A percentile compares a stretch with the other conserved stretches of the same genome.
Evolutionary conservation across 2,329 filamentous ascomycete species (phyloP).

Genomic region (Colletotrichum sp.): DNA sequence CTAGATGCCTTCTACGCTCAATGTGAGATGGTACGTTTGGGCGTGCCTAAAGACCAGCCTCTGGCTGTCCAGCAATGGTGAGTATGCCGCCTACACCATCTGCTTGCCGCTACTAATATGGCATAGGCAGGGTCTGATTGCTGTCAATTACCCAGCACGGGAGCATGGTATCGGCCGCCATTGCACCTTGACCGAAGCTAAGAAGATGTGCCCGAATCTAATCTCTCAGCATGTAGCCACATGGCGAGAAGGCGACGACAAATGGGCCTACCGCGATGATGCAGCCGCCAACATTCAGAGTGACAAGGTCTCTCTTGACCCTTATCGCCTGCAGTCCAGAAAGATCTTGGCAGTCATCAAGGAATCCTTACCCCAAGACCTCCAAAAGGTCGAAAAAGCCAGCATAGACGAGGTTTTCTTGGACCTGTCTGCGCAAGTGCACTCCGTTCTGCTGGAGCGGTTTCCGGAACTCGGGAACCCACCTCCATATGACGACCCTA

Average conservation of each 20-base stretch:
- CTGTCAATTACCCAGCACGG: slow-evolving; percentile 93
- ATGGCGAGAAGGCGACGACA: slow-evolving; percentile 89
- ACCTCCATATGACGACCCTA: slow-evolving; percentile 75
- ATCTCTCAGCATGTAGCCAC: slow-evolving; percentile 93
- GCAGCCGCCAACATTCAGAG: slow-evolving; percentile 79
- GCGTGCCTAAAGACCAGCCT: slow-evolving; percentile 74
- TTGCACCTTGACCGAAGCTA: slow-evolving; percentile 80
- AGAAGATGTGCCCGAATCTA: slow-evolving; percentile 83
- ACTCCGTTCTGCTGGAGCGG: slow-evolving; percentile 73
- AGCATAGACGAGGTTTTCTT: slow-evolving; percentile 96
- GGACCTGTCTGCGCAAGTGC: slow-evolving; percentile 86
- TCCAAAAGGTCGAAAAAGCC: slow-evolving; percentile 87
- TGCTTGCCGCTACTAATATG: background rate
- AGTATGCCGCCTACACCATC: slow-evolving; percentile 12
- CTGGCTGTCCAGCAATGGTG: slow-evolving; percentile 94
- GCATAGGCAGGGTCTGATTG: slow-evolving; percentile 86
- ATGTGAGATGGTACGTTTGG: slow-evolving; percentile 90
- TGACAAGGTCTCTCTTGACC: slow-evolving; percentile 93
- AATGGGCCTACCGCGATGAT: slow-evolving; percentile 89
- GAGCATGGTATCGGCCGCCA: slow-evolving; percentile 80
- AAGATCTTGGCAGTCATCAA: slow-evolving; percentile 83
- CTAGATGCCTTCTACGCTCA: slow-evolving; percentile 98
- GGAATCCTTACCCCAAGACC: slow-evolving; percentile 66
- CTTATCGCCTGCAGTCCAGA: slow-evolving; percentile 84
- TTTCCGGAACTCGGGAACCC: slow-evolving; percentile 75